Evolutionary conservation across 495 filamentous ascomycete species (phyloP), one percentile per base, ranked within the genome.

Genomic region (Daldinia childiae): DNA sequence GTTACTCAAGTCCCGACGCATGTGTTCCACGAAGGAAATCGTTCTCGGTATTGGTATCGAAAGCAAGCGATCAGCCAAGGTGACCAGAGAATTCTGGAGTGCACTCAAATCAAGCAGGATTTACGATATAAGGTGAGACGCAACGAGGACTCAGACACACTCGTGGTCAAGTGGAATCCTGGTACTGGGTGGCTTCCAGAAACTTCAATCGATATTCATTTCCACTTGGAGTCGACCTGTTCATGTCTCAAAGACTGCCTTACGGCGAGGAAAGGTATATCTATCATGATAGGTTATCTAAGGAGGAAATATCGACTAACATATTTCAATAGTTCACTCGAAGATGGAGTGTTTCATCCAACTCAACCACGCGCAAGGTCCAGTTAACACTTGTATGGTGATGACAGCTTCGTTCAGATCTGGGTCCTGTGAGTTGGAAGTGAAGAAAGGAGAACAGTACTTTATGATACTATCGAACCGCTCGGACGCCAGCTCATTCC

Each of bases 51-150:
- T 8, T 55, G 45, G 39, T 4, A 21, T 19, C 38, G 24, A 43
- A 52, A 58, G 24, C 19, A 19, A 24, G 52, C 30, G 14, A 57
- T 64, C 15, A 58, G 19, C 17, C 9, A 54, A 39, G 15, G 39
- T 26, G 39, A 63, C 24, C 59, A 41, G 59, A 64, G 57, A 24
- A 45, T 68, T 6, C 17, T 62, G 0, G 48, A 68, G 29, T 26
- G 32, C 48, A 27, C 50, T 1, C 26, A 48, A 45, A 48, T 48
- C 43, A 48, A 48, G 43, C 43, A 48, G 17, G 43, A 48, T 9
- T 48, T 48, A 4, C 7, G 8, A 2, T 48, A 48, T 21, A 19
- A 1, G 17, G 43, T 21, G n/a, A 48, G 7, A 1, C 43, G 43
- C 43, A 17, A 11, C 1, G 43, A 21, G 43, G 8, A 48, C 8